Evolutionary conservation across 257 asterid genomes (phyloP), one percentile per base, ranked within the genome.

Genomic region (Petrea volubilis): DNA sequence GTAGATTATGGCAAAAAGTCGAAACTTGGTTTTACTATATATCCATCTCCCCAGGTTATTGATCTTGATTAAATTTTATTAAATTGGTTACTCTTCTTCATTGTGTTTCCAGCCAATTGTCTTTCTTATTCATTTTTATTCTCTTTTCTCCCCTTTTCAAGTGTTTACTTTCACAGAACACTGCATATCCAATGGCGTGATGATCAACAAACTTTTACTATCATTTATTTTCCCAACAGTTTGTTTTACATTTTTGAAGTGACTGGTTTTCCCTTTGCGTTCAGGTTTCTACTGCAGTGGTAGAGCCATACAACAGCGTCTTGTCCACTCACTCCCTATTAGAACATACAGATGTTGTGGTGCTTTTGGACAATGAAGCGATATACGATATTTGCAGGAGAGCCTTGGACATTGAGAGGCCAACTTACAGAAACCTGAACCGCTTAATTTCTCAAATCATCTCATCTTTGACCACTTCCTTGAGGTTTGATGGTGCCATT

Each of bases 361-460:
- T 73, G 11, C 72, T 73, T 9, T 44, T 61, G 41, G 70, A 49
- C 56, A 71, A 71, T 51, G 76, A 71, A 51, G 76, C 76, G 13
- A 71, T 71, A 14, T 65, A 73, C 44, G 78, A 73, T 47, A 60
- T 71, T 6, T 73, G 78, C 61, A 56, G 78, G 29, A 64, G 67
- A 73, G 13, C 73, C 60, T 47, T 73, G 7, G 73, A 67, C 31
- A 67, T 74, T 11, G 79, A 74, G 46, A 66, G 74, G 64, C 74
- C 74, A 46, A 57, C 69, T 36, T 74, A 74, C 64, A 74, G 68
- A 12, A 74, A 74, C 60, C 36, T 66, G 73, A 74, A 74, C 73
- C 67, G 73, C 12, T 49, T 74, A 29, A 67, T 74, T 47, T 74
- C 79, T 49, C 75, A 68, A 69, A 40, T 25, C 58, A 73, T 64